A percentile compares a stretch with the other conserved stretches of the same genome.
phyloP scores from a whole-genome alignment of 768 basidiomycete species.

The Xerocomellus amylosporus region DNA sequence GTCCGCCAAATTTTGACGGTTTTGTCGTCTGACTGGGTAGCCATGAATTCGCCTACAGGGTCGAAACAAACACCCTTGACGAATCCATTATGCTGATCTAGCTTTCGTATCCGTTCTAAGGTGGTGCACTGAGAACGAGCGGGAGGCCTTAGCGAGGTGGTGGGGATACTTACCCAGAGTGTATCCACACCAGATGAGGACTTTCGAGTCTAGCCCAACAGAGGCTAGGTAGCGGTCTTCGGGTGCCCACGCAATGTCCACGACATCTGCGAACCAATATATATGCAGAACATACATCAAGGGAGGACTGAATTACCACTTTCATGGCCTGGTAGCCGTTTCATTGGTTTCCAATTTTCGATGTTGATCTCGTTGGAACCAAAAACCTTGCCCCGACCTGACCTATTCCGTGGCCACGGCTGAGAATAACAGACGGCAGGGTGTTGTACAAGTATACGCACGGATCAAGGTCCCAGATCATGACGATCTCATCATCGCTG shows the following conservation, averaged over 20 bases:
- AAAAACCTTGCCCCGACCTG: slow-evolving; percentile 84
- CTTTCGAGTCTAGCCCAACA: slow-evolving; percentile 87
- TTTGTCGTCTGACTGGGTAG: slow-evolving; percentile 96
- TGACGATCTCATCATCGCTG: slow-evolving; percentile 91
- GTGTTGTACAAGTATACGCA: slow-evolving; percentile 39
- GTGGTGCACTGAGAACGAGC: background rate
- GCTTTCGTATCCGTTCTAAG: slow-evolving; percentile 75
- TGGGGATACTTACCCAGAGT: slow-evolving; percentile 66
- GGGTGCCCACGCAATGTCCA: slow-evolving; percentile 93
- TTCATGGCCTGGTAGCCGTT: slow-evolving; percentile 89
- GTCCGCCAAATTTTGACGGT: slow-evolving; percentile 97
- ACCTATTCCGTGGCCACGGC: slow-evolving; percentile 40
- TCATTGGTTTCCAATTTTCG: slow-evolving; percentile 95
- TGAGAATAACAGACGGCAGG: background rate
- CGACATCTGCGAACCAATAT: slow-evolving; percentile 64
- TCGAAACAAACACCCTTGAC: slow-evolving; percentile 99
- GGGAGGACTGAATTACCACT: slow-evolving; percentile 59
- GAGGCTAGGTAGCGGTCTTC: slow-evolving; percentile 91
- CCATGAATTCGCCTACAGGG: slow-evolving; percentile 95
- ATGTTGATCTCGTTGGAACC: slow-evolving; percentile 95
- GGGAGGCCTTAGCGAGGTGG: background rate
- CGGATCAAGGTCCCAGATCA: slow-evolving; percentile 98
- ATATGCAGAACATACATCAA: slow-evolving; percentile 1
- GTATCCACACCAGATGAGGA: slow-evolving; percentile 91
- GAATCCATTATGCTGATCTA: slow-evolving; percentile 91